Evolutionary conservation across 2,329 filamentous ascomycete species (phyloP), one percentile per base, ranked within the genome.

Genomic region (Neoarthrinium moseri): DNA sequence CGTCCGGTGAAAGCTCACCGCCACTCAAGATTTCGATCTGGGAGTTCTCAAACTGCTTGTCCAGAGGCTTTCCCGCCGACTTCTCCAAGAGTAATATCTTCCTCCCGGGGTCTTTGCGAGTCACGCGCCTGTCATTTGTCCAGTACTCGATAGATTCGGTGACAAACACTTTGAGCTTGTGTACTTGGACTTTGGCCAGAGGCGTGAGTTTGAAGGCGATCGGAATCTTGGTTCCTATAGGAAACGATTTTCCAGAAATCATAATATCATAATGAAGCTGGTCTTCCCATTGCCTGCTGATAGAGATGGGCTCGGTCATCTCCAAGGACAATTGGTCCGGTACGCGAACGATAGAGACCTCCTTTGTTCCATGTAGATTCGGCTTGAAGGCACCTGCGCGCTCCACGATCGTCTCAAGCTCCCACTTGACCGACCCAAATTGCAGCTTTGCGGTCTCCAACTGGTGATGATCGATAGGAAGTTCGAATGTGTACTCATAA

Each of bases 231-330:
- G 87, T 81, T 13, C 91, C 91, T 17, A 96, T 80, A 0, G 91
- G 89, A 49, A 96, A 96, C 1, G 91, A 95, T 74, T 96, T 96
- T 45, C 91, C 91, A 2, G 91, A 96, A 45, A 96, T 95, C 62
- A 96, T 86, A 56, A 96, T 96, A 59, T 96, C 91, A 68, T 96
- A 96, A 60, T 95, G 90, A 24, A 96, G 74, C 60, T 96, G 91
- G 56, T 96, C 91, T 63, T 96, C 91, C 91, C 91, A 96, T 51
- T 89, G 91, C 17, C 91, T 78, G 53, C 88, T 92, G 59, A 96
- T 96, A 10, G 91, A 92, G 57, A 96, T 96, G 3, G 91, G 91
- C 62, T 96, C 91, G 21, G 91, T 86, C 65, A 90, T 90, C 65
- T 96, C 91, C 20, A 96, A 73, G 0, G 91, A 96, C 36, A 91